Conservation (phyloP, 345 rosid species). For the Pistacia vera region DNA sequence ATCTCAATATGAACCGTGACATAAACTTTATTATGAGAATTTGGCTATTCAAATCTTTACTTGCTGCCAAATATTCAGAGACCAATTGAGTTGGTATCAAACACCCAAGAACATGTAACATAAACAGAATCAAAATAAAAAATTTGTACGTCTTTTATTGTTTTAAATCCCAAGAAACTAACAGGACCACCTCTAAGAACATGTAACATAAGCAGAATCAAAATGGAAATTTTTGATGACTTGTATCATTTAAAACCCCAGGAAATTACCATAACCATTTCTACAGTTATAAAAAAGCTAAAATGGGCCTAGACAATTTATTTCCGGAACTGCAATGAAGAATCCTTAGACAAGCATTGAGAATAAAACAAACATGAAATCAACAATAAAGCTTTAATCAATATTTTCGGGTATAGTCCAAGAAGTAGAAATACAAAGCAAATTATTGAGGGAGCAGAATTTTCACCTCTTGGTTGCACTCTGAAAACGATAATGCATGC, state of each 20-base stretch:
- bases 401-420: background rate
- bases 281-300: background rate
- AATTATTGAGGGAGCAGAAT: slow-evolving; percentile 10
- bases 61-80: slow-evolving; percentile 1
- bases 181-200: background rate
- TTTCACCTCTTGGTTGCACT: slow-evolving; percentile 67
- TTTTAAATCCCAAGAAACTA: background rate
- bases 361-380: background rate
- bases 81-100: background rate
- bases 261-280: background rate
- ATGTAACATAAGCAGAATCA: background rate
- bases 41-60: background rate
- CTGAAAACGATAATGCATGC: slow-evolving; percentile 68
- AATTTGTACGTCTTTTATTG: background rate
- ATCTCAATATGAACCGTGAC: background rate
- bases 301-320: background rate
- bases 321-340: background rate
- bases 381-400: background rate
- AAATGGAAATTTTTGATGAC: background rate
- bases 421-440: background rate
- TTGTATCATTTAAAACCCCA: background rate
- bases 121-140: too few relatives aligned
- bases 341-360: background rate
- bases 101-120: background rate
- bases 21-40: background rate